Conservation (phyloP, 805 yeast genomes). For the Saturnispora mendoncae region DNA sequence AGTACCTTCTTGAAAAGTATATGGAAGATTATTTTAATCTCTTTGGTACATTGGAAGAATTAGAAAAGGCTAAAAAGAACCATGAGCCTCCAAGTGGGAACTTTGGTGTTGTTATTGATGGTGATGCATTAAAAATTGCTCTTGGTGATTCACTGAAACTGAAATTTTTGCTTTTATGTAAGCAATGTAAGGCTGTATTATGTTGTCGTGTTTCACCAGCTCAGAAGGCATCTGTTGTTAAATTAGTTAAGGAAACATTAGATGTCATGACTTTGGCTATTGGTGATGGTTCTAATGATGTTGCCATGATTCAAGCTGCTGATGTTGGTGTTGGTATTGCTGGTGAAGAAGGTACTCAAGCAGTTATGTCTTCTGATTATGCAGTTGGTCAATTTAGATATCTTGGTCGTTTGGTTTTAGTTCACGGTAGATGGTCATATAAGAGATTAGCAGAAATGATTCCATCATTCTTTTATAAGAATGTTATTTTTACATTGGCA, state of each 20-base stretch:
- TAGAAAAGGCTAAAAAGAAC: slow-evolving; percentile 43
- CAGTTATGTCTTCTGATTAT: slow-evolving; percentile 81
- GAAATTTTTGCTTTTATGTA: slow-evolving; percentile 63
- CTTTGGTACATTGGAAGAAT: slow-evolving; percentile 51
- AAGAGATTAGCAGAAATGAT: slow-evolving; percentile 77
- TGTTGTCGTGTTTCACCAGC: slow-evolving; percentile 88
- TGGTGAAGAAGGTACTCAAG: slow-evolving; percentile 88
- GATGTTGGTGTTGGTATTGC: slow-evolving; percentile 86
- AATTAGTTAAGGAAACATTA: slow-evolving; percentile 61
- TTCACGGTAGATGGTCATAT: slow-evolving; percentile 85
- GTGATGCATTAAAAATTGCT: slow-evolving; percentile 61
- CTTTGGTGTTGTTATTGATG: slow-evolving; percentile 68
- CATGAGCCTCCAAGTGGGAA: slow-evolving; percentile 64
- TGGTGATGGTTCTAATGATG: slow-evolving; percentile 87
- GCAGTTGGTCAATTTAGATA: slow-evolving; percentile 79
- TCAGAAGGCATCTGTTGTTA: slow-evolving; percentile 79
- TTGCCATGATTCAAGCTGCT: slow-evolving; percentile 85
- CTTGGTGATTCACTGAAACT: slow-evolving; percentile 33
- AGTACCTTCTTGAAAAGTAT: slow-evolving; percentile 42
- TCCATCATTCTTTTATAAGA: slow-evolving; percentile 73
- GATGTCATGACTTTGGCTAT: slow-evolving; percentile 81
- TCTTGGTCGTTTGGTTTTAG: slow-evolving; percentile 53
- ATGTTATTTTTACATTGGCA: slow-evolving; percentile 65
- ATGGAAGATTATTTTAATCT: slow-evolving; percentile 47
- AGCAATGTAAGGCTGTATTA: slow-evolving; percentile 71